Evolutionary conservation across 768 basidiomycete species (phyloP).

Genomic region (Clitopilus passeckerianus): DNA sequence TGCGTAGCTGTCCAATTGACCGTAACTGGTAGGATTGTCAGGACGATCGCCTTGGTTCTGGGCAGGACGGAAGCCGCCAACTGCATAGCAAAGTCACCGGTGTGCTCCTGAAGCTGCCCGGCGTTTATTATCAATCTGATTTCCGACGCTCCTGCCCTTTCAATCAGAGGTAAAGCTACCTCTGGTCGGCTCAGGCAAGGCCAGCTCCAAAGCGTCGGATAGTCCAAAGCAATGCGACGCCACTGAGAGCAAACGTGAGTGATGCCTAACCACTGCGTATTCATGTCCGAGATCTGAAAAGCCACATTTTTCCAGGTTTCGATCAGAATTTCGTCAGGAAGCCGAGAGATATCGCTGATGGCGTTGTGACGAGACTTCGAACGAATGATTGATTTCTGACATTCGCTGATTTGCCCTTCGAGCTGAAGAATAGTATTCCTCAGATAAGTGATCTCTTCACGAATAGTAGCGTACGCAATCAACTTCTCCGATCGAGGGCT

Average conservation of each 20-base stretch:
- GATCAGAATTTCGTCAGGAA: background rate
- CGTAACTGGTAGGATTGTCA: no score
- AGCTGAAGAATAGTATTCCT: background rate
- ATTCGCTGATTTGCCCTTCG: background rate
- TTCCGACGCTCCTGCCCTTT: background rate
- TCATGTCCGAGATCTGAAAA: background rate
- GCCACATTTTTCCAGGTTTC: background rate
- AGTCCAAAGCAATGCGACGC: background rate
- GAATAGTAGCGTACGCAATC: background rate
- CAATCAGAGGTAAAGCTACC: background rate
- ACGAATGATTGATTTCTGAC: background rate
- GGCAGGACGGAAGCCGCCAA: background rate
- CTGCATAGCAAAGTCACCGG: background rate
- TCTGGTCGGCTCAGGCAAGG: background rate
- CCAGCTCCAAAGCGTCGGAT: background rate
- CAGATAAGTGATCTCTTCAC: background rate
- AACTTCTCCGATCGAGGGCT: background rate
- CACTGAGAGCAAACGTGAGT: background rate
- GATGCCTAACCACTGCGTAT: background rate
- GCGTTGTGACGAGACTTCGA: background rate
- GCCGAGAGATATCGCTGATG: background rate
- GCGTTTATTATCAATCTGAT: background rate
- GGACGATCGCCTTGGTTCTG: no score
- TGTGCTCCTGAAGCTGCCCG: background rate
- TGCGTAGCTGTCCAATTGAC: no score